Evolutionary conservation across 2,329 filamentous ascomycete species (phyloP), one percentile per base, ranked within the genome.

Genomic region (Trichoderma gracile): DNA sequence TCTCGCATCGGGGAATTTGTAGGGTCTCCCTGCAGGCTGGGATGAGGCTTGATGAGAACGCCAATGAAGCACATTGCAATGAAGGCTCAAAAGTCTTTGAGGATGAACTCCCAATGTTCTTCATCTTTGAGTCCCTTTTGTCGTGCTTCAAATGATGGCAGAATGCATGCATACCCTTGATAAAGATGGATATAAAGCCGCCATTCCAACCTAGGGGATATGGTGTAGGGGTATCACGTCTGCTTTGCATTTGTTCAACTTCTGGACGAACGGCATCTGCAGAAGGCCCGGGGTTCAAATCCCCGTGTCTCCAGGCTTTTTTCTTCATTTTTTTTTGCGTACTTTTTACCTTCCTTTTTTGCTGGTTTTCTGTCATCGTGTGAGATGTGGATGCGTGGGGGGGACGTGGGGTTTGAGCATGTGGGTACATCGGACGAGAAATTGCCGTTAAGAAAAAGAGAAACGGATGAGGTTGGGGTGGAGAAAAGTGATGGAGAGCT

Each of bases 201-300:
- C 1, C 42, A 45, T 62, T 53, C 12, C 58, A 62, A 53, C 58
- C 27, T 62, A 15, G 58, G 58, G 58, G 57, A 60, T 60, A 50
- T 50, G 55, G 55, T 58, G 55, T 58, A 58, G 55, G 55, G 55
- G 55, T 58, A 58, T 58, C 55, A 58, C 55, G 55, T 60, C 33
- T 60, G 46, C 46, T 60, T 60, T 60, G 57, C 57, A 52, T 53
- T 33, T 3, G 56, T 50, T 50, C 25, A n/a, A n/a, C 10, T 50
- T 50, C 45, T n/a, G 14, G 19, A 43, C 3, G 15, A 25, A 57
- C 30, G 17, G 50, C 30, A 50, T 46, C 17, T 58, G 55, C 43
- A 58, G 43, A 58, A 58, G 55, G 55, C 43, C 55, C 42, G 55
- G 55, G 55, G 55, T 58, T 58, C 55, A 58, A 58, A 58, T 58